A percentile compares a stretch with the other conserved stretches of the same genome.
Evolutionary conservation across 106 monocot genomes (phyloP).

Genomic region (Iris macrosiphon): DNA sequence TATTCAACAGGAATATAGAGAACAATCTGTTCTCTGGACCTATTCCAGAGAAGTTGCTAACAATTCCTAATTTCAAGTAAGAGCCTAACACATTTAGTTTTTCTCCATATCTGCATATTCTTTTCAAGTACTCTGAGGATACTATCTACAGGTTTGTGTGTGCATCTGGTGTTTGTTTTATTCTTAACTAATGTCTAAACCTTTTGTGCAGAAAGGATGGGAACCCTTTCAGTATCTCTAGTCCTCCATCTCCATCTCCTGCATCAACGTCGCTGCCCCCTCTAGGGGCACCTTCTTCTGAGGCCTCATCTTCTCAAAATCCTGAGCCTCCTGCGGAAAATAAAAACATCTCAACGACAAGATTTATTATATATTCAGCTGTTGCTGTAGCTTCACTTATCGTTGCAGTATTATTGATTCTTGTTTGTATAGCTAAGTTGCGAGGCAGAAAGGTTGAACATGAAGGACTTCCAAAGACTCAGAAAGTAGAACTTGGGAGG

Average conservation of each 20-base stretch:
- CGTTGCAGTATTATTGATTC: conserved; percentile 25
- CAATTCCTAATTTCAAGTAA: conserved; percentile 79
- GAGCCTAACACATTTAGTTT: too few relatives aligned
- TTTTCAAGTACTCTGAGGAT: too few relatives aligned
- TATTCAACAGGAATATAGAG: conserved; percentile 72
- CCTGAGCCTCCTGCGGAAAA: conserved; percentile 2
- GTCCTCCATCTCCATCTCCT: conserved; percentile 37
- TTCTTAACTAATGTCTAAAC: conserved; percentile 3
- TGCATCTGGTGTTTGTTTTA: background rate
- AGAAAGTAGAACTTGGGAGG: conserved; percentile 3
- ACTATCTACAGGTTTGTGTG: too few relatives aligned
- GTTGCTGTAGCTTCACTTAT: conserved; percentile 28
- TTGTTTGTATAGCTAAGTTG: conserved; percentile 34
- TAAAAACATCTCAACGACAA: conserved; percentile 19
- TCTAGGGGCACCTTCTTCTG: conserved; percentile 19
- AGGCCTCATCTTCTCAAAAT: conserved; percentile 12
- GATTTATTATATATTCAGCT: conserved; percentile 33
- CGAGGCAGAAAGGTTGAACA: conserved; percentile 14
- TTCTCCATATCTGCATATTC: too few relatives aligned
- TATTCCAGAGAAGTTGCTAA: conserved; percentile 68
- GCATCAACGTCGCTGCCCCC: conserved; percentile 14
- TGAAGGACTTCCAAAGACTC: conserved; percentile 1
- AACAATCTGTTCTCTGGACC: conserved; percentile 92
- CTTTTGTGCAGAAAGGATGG: conserved; percentile 63
- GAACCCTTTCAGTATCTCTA: conserved; percentile 73